A percentile compares a stretch with the other conserved stretches of the same genome.
These are phyloP conservation scores for Schwanniomyces polymorphus DNA, from an alignment of 805 yeast species.

Conservation along the genomic window DNA sequence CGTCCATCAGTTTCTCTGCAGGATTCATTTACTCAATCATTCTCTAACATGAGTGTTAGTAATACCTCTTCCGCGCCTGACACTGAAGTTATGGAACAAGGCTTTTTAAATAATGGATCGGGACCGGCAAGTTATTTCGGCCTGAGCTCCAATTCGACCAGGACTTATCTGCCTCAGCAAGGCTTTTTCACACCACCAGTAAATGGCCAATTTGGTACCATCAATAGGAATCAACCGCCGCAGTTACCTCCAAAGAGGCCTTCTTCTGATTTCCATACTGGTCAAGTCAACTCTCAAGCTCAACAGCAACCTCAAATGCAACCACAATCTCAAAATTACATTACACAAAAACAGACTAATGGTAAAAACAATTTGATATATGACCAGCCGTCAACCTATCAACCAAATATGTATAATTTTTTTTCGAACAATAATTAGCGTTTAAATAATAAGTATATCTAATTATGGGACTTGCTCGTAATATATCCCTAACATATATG, in stretches of 20 bases:
- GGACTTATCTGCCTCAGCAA: constrained; percentile 1
- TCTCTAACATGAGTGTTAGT: background rate
- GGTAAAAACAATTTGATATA: constrained; percentile 20
- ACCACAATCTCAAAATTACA: constrained; percentile 1
- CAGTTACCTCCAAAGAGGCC: constrained; percentile 11
- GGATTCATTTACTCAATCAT: background rate
- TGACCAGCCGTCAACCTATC: constrained; percentile 45
- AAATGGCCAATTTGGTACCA: background rate
- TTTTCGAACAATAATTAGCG: constrained; percentile 24
- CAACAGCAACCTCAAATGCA: background rate
- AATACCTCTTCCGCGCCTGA: background rate
- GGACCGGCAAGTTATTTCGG: background rate
- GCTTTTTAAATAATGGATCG: background rate
- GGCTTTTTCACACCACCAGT: background rate
- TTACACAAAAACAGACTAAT: background rate
- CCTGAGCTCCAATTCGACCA: background rate
- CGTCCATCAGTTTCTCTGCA: background rate
- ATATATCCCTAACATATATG: background rate
- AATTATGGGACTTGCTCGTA: background rate
- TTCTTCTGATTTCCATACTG: background rate
- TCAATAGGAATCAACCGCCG: constrained; percentile 1
- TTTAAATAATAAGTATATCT: background rate
- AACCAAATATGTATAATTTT: constrained; percentile 46
- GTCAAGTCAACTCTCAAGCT: background rate
- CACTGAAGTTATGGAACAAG: background rate